Evolutionary conservation across 2,329 filamentous ascomycete species (phyloP), one percentile per base, ranked within the genome.

Genomic region (Cladobotryum protrusum): DNA sequence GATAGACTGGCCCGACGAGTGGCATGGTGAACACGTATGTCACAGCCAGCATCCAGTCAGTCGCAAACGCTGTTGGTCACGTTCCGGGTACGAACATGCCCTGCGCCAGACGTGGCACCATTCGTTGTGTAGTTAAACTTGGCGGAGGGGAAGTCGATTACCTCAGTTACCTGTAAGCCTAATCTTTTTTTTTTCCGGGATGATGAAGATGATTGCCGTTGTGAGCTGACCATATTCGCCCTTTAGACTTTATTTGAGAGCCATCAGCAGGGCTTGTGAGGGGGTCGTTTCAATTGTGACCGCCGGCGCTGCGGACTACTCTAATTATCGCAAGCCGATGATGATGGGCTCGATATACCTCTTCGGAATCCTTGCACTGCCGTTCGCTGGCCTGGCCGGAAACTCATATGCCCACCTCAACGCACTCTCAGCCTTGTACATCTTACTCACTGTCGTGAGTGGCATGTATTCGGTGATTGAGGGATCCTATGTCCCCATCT

Each of bases 341-440:
- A 57, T 57, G 55, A 56, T 57, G 55, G 40, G 47, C 14, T 57
- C 55, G 18, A 57, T 57, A 12, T 57, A 57, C 43, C 53, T 57
- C 34, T 57, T 55, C 20, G 55, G 55, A 12, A 33, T 50, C 3
- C 49, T 57, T 24, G 55, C 55, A 13, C 47, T 57, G 7, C 55
- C 55, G 15, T 57, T 57, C 36, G 55, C 53, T 7, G 55, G 55
- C 1, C 45, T 57, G 2, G 52, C 55, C 5, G 47, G 45, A 14
- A 54, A 52, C 13, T 49, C 54, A 11, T 57, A 57, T 48, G 39
- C 24, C 20, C 48, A 54, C 14, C 47, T 57, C 29, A 55, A 57
- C 42, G 51, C 53, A 6, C 42, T 57, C 9, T 53, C 55, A 3
- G 37, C 49, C 0, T 43, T 57, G 1, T 57, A 54, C 40, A 50